Evolutionary conservation across 495 filamentous ascomycete species (phyloP).

Genomic region (Pseudotulostoma volvatum): DNA sequence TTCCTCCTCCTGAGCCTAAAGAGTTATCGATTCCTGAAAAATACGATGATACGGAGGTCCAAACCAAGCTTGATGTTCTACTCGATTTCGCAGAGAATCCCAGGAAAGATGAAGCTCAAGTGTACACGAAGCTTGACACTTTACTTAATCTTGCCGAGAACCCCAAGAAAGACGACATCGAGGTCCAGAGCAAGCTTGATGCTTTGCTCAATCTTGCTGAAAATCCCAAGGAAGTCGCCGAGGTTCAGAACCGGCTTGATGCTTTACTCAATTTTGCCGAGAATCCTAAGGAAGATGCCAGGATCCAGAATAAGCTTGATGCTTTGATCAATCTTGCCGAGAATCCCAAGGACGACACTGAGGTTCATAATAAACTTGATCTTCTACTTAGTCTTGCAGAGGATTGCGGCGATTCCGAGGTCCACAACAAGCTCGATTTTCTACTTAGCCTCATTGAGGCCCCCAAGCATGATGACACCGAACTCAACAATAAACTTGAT

Average conservation of each 20-base stretch:
- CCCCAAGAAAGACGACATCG: conserved; percentile 48
- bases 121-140: conserved; percentile 22
- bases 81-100: conserved; percentile 39
- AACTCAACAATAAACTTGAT: conserved; percentile 60
- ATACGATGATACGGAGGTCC: conserved; percentile 56
- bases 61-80: conserved; percentile 75
- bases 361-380: conserved; percentile 36
- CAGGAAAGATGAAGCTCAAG: conserved; percentile 22
- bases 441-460: too few relatives aligned
- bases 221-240: conserved; percentile 21
- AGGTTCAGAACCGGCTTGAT: conserved; percentile 23
- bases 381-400: too few relatives aligned
- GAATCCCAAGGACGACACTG: conserved; percentile 53
- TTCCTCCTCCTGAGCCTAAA: conserved; percentile 26
- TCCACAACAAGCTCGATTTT: conserved; percentile 28
- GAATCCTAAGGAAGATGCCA: conserved; percentile 45
- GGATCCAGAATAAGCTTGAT: conserved; percentile 62
- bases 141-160: too few relatives aligned
- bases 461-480: conserved; percentile 45
- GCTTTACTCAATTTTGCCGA: too few relatives aligned
- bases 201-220: conserved; percentile 47
- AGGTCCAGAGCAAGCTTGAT: conserved; percentile 62
- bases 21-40: conserved; percentile 21
- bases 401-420: too few relatives aligned
- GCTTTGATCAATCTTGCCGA: conserved; percentile 44